A percentile compares a stretch with the other conserved stretches of the same genome.
Evolutionary conservation across 352 stramenopile species (phyloP).

Genomic region (Pythium rhizo-oryzae): DNA sequence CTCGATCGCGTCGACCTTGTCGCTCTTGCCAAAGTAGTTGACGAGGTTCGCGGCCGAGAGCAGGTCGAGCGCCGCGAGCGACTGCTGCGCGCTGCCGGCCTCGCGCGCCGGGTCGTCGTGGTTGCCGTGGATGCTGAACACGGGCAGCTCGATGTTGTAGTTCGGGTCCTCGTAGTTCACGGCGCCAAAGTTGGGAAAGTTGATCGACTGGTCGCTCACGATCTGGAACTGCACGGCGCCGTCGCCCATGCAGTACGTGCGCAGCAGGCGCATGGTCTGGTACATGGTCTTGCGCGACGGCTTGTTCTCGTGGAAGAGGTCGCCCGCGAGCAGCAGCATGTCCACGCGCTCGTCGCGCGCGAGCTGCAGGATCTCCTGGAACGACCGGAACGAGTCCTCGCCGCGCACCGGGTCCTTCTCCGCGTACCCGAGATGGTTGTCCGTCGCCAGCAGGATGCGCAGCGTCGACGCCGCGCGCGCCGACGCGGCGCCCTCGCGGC

Average conservation of each 20-base stretch:
- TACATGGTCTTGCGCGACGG: conserved; percentile 95
- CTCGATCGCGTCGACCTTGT: conserved; percentile 94
- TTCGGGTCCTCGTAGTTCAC: conserved; percentile 99
- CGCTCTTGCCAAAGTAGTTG: conserved; percentile 98
- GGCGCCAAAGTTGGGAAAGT: conserved; percentile 88
- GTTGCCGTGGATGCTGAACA: conserved; percentile 99
- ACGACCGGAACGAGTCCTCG: conserved; percentile 91
- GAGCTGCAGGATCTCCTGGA: conserved; percentile 87
- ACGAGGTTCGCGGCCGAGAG: conserved; percentile 96
- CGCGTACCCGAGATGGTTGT: conserved; percentile 98
- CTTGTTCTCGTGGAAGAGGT: conserved; percentile 99
- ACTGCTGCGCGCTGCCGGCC: conserved; percentile 54
- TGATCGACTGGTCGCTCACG: conserved; percentile 90
- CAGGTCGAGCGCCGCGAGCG: conserved; percentile 96
- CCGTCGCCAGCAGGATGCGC: conserved; percentile 95
- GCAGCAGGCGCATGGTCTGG: conserved; percentile 97
- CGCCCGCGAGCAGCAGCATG: conserved; percentile 94
- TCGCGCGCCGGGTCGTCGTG: conserved; percentile 98
- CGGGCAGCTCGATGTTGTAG: conserved; percentile 93
- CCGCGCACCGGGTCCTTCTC: conserved; percentile 96
- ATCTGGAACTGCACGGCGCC: conserved; percentile 84
- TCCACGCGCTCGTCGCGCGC: conserved; percentile 80
- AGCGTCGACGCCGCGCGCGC: conserved; percentile 47
- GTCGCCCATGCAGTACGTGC: conserved; percentile 95
- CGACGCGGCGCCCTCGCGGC: conserved; percentile 14